Percentiles rank a stretch among this genome's conserved stretches.
phyloP scores from a whole-genome alignment of 2,329 filamentous ascomycete genomes.

The Onygenales sp. region DNA sequence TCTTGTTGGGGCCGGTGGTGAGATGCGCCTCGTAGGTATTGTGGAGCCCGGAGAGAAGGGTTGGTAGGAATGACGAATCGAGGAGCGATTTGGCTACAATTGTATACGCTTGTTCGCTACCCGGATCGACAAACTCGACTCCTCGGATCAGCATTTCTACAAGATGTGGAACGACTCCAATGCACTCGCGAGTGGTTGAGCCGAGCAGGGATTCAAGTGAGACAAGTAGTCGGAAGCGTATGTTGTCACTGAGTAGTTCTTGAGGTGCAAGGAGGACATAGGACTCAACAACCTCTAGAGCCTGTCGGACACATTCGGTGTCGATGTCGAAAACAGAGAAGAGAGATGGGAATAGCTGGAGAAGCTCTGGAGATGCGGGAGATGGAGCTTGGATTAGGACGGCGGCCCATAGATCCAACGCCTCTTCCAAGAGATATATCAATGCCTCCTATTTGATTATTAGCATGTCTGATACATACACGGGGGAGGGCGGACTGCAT shows the following conservation, averaged over 20 bases:
- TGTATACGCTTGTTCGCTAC: conserved; percentile 45
- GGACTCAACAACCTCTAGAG: conserved; percentile 56
- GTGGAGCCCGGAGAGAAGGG: conserved; percentile 57
- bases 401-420: conserved; percentile 77
- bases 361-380: conserved; percentile 51
- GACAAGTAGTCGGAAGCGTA: conserved; percentile 26
- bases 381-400: conserved; percentile 58
- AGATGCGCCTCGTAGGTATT: conserved; percentile 65
- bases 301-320: conserved; percentile 52
- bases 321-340: conserved; percentile 60
- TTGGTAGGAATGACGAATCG: conserved; percentile 52
- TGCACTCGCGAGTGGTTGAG: conserved; percentile 28
- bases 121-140: conserved; percentile 53
- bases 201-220: conserved; percentile 32
- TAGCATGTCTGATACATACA: background rate
- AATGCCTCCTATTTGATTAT: conserved; percentile 44
- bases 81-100: conserved; percentile 59
- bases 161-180: conserved; percentile 34
- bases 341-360: conserved; percentile 52
- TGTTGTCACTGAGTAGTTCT: conserved; percentile 32
- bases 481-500: conserved; percentile 12
- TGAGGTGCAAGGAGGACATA: conserved; percentile 58
- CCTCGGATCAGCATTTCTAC: conserved; percentile 57
- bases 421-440: conserved; percentile 82
- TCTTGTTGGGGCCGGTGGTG: conserved; percentile 70